Evolutionary conservation across 2,329 filamentous ascomycete species (phyloP).

Genomic region (Zymoseptoria pseudotritici): DNA sequence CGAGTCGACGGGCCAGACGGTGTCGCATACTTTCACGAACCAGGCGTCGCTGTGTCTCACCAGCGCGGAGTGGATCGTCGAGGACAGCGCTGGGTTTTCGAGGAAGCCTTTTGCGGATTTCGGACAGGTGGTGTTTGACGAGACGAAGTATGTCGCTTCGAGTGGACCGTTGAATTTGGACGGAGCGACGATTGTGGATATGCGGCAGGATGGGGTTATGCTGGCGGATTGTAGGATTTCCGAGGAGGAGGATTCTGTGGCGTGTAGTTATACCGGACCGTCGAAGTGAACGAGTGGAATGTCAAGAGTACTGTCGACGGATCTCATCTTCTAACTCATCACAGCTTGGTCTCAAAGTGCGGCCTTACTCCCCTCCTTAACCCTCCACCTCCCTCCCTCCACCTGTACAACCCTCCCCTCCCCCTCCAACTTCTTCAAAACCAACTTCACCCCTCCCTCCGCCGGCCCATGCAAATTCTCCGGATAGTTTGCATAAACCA

Average conservation of each 20-base stretch:
- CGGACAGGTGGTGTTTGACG: too few relatives aligned
- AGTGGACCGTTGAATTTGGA: too few relatives aligned
- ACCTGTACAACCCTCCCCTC: conserved; percentile 58
- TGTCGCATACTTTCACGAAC: too few relatives aligned
- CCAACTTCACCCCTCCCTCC: conserved; percentile 65
- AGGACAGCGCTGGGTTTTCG: background rate
- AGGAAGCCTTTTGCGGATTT: too few relatives aligned
- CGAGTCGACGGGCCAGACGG: too few relatives aligned
- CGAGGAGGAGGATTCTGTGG: too few relatives aligned
- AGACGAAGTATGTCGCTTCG: too few relatives aligned
- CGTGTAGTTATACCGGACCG: too few relatives aligned
- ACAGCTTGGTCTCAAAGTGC: conserved; percentile 9
- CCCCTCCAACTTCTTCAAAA: conserved; percentile 66
- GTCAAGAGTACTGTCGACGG: background rate
- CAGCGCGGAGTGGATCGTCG: background rate
- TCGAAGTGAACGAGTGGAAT: too few relatives aligned
- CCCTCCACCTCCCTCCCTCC: conserved; percentile 30
- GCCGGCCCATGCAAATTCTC: conserved; percentile 69
- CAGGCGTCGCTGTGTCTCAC: background rate
- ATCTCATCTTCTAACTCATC: background rate
- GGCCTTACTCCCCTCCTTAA: conserved; percentile 12
- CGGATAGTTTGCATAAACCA: conserved; percentile 75
- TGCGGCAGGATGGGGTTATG: too few relatives aligned
- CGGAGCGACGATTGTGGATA: too few relatives aligned
- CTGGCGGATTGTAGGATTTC: too few relatives aligned